Evolutionary conservation across 1,284 basidiomycete species (phyloP).

Genomic region (Ustilago shanxiensis): DNA sequence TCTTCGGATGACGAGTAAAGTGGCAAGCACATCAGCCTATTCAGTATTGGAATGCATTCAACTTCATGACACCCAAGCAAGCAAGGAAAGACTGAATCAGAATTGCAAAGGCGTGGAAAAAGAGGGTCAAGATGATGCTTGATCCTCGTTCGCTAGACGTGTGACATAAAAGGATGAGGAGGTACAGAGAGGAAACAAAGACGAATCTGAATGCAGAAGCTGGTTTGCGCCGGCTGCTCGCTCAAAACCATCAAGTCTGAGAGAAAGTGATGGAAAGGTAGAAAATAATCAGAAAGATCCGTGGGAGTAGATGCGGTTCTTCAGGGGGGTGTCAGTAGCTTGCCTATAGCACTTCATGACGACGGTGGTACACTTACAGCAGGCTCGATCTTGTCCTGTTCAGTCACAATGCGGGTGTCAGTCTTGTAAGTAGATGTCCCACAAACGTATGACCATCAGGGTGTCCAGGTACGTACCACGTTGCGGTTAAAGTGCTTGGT

Average conservation of each 20-base stretch:
- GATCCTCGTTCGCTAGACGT: background rate
- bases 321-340: constrained; percentile 7
- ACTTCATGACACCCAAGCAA: background rate
- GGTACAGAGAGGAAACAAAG: background rate
- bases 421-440: too few species aligned
- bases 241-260: constrained; percentile 16
- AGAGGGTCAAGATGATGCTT: background rate
- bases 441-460: too few species aligned
- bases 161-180: background rate
- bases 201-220: background rate
- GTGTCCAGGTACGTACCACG: constrained; percentile 17
- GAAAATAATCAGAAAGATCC: constrained; percentile 11
- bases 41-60: constrained; percentile 1
- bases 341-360: background rate
- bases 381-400: constrained; percentile 20
- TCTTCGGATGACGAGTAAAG: constrained; percentile 27
- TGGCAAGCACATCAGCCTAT: background rate
- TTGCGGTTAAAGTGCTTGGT: constrained; percentile 23
- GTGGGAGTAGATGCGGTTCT: background rate
- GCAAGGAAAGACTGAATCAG: background rate
- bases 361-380: constrained; percentile 12
- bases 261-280: background rate
- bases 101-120: background rate
- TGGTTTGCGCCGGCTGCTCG: background rate
- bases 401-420: background rate